Base-by-base conservation (phyloP, 2,329 filamentous ascomycete genomes). In the Pseudogymnoascus sp. region DNA sequence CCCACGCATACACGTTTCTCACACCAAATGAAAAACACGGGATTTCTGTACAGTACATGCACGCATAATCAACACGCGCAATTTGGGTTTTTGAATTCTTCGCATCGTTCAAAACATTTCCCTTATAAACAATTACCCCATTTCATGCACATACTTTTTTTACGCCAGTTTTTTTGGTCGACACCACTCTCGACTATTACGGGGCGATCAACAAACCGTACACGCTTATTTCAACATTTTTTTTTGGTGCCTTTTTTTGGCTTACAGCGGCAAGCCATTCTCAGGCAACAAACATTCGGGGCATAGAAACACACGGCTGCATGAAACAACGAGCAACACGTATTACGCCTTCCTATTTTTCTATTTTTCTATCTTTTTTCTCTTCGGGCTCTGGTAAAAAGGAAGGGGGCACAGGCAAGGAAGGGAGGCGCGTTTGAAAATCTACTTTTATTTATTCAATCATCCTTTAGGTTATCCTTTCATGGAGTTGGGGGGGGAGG, bases 241-340 rank as follows among this genome's bases (percentile, higher is more conserved):
- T 29, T 27, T 18, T 13, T 52, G n/a, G n/a, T 31, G n/a, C 15
- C 15, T 40, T 8, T 40, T 15, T 21, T 21, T 40, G n/a, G 13
- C 29, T 48, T 48, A 1, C n/a, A 21, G 42, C 42, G 42, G 42
- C 25, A 52, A 52, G n/a, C 42, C 42, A 52, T 3, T n/a, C 39
- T 45, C 12, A n/a, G 25, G 25, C 25, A 48, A 42, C 18, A 25
- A 42, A 21, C 18, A n/a, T n/a, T 25, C 12, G 21, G 25, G 42
- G 40, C 25, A 52, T 52, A 29, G 42, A 52, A 52, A 29, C 42
- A 52, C 29, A 29, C 42, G 42, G 42, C 25, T 52, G 13, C 42
- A 52, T 52, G 42, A 29, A 42, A 52, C 21, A 31, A 52, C 42
- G 42, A 52, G 42, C 42, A 52, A 52, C 42, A 52, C 42, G 42